Evolutionary conservation across 805 yeast species (phyloP).

Genomic region (Nematodospora valgi): DNA sequence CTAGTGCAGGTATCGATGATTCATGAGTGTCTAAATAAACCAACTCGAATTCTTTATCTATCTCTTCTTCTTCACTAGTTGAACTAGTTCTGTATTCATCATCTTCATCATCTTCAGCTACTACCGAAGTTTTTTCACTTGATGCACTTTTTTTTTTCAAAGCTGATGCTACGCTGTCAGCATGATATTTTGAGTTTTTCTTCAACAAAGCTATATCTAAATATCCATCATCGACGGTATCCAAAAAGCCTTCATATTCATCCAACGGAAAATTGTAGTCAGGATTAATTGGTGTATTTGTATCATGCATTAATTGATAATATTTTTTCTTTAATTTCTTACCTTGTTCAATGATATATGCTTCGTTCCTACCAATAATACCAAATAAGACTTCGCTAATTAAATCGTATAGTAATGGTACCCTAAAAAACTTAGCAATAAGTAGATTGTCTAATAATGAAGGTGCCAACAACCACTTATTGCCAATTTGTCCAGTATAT

Average conservation of each 20-base stretch:
- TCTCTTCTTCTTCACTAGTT: slow-evolving; percentile 24
- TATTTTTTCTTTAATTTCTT: slow-evolving; percentile 28
- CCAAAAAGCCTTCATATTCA: slow-evolving; percentile 53
- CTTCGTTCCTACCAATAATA: slow-evolving; percentile 65
- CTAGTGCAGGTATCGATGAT: slow-evolving; percentile 13
- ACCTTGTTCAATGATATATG: slow-evolving; percentile 41
- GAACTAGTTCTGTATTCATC: slow-evolving; percentile 21
- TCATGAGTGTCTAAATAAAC: slow-evolving; percentile 28
- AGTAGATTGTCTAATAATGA: slow-evolving; percentile 62
- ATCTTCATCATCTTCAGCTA: slow-evolving; percentile 12
- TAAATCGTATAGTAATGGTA: slow-evolving; percentile 68
- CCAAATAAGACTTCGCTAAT: slow-evolving; percentile 68
- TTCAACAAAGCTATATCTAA: slow-evolving; percentile 53
- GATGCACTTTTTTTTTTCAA: neutral
- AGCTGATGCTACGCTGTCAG: slow-evolving; percentile 13
- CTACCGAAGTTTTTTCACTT: slow-evolving; percentile 4
- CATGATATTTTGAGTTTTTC: slow-evolving; percentile 36
- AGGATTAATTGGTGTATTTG: slow-evolving; percentile 20
- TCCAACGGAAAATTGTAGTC: slow-evolving; percentile 38
- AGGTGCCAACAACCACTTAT: slow-evolving; percentile 69
- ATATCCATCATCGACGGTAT: slow-evolving; percentile 63
- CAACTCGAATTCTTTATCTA: slow-evolving; percentile 22
- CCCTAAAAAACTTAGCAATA: slow-evolving; percentile 61
- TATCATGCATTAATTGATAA: slow-evolving; percentile 11
- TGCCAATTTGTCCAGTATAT: slow-evolving; percentile 77